Evolutionary conservation across 352 stramenopile genomes (phyloP), one percentile per base, ranked within the genome.

Genomic region (Phytophthora europaea): DNA sequence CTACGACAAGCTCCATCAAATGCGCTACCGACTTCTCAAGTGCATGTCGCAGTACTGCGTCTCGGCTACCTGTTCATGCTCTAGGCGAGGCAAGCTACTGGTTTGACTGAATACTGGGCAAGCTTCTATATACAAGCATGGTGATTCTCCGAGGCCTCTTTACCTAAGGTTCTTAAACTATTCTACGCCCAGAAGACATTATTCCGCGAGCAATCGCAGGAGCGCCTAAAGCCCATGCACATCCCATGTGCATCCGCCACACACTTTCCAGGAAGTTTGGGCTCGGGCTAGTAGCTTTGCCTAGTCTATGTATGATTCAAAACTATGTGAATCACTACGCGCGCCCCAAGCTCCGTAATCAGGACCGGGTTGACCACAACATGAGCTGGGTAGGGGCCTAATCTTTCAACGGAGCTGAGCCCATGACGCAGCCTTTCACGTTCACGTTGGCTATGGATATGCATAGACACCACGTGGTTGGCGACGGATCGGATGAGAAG

Each of bases 1-100:
- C 48, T 55, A 55, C 48, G 48, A 55, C n/a, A 20, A 23, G n/a
- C 48, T 26, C 5, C 48, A 55, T 33, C n/a, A 55, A 55, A 55
- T 55, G 48, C 48, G 48, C 20, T 55, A 55, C 33, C 48, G 48
- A 10, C 48, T 55, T 9, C 48, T 55, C 48, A 55, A 34, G 22
- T 55, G 48, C 48, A 55, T 20, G n/a, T 55, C 48, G 12, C 1
- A 31, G 28, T 55, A 18, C 22, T 55, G 48, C 28, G 48, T 16
- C 33, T 38, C 33, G 18, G 48, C 3, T 34, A 55, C 16, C 7
- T 10, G 33, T 26, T 4, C 45, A 23, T 52, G 45, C 48, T 20
- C 48, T 34, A 34, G 48, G 48, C 48, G 48, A 9, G 48, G 22
- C 23, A 55, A 33, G 22, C 33, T 18, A 16, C n/a, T 55, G 20